Percentiles rank a stretch among this genome's conserved stretches.
Conservation (phyloP, 495 filamentous ascomycete genomes). For the Penicillium maclennaniae region DNA sequence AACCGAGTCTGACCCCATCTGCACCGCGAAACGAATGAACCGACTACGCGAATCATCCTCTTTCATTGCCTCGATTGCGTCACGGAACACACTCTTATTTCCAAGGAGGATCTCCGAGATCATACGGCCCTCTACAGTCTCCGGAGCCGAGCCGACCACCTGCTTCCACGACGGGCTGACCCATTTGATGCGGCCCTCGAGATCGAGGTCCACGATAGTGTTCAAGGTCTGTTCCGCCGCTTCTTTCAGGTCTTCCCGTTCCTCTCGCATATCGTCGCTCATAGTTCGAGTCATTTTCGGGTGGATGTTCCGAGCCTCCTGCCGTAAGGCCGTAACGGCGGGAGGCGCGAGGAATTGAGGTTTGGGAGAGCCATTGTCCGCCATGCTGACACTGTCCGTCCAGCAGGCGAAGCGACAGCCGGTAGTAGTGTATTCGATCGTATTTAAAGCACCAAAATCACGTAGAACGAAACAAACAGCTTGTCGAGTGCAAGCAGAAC, state of each 20-base stretch:
- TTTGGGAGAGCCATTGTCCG: conserved; percentile 39
- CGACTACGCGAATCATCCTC: conserved; percentile 90
- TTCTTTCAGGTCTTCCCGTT: conserved; percentile 87
- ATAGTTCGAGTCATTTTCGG: conserved; percentile 55
- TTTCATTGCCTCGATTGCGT: conserved; percentile 82
- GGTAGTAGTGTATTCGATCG: background rate
- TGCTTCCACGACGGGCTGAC: conserved; percentile 96
- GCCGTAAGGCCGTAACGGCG: conserved; percentile 50
- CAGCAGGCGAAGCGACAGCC: background rate
- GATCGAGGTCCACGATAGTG: conserved; percentile 86
- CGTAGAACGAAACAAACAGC: conserved; percentile 2
- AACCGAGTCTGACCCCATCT: conserved; percentile 66
- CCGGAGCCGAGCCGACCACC: conserved; percentile 75
- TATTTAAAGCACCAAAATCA: background rate
- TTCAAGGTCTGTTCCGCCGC: conserved; percentile 95
- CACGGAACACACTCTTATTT: conserved; percentile 71
- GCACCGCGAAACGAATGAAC: conserved; percentile 80
- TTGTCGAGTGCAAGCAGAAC: conserved; percentile 32
- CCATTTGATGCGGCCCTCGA: conserved; percentile 87
- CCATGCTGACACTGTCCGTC: conserved; percentile 35
- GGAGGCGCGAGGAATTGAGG: conserved; percentile 47
- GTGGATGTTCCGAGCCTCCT: conserved; percentile 45
- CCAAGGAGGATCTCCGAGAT: conserved; percentile 80
- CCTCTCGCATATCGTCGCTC: conserved; percentile 68
- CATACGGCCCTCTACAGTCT: conserved; percentile 68